Percentiles rank a stretch among this genome's conserved stretches.
phyloP scores from a whole-genome alignment of 2,329 filamentous ascomycete genomes.

The Coleophoma cylindrospora region DNA sequence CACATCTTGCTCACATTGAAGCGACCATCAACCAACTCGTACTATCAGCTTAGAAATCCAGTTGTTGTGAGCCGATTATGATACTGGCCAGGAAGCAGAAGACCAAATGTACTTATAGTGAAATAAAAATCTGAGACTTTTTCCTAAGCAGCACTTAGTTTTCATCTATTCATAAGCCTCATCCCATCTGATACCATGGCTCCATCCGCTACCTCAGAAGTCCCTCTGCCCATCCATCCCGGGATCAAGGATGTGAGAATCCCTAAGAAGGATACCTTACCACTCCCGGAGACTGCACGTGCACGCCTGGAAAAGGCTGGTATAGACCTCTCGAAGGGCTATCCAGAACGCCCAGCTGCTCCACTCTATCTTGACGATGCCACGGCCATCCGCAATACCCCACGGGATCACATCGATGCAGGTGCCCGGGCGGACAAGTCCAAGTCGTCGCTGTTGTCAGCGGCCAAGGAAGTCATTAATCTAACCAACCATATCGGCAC shows the following conservation, averaged over 20 bases:
- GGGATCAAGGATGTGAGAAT: conserved; percentile 58
- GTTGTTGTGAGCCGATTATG: no score
- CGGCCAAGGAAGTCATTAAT: conserved; percentile 58
- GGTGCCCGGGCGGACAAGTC: conserved; percentile 60
- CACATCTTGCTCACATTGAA: conserved; percentile 9
- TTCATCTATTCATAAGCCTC: no score
- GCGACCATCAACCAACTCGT: no score
- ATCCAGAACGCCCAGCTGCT: conserved; percentile 63
- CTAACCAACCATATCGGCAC: conserved; percentile 33
- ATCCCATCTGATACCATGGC: conserved; percentile 34
- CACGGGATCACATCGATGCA: conserved; percentile 51
- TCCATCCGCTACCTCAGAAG: conserved; percentile 18
- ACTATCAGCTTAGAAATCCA: no score
- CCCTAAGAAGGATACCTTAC: conserved; percentile 59
- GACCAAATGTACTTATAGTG: no score
- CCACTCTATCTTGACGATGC: conserved; percentile 68
- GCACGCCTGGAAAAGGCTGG: conserved; percentile 61
- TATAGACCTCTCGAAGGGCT: conserved; percentile 64
- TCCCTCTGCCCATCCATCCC: conserved; percentile 53
- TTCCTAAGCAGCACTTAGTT: no score
- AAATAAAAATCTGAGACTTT: no score
- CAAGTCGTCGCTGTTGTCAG: conserved; percentile 54
- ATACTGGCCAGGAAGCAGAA: no score
- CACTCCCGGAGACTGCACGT: conserved; percentile 51
- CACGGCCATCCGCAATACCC: conserved; percentile 56